Evolutionary conservation across 176 grass and related monocot genomes (phyloP), one percentile per base, ranked within the genome.

Genomic region (Phragmites australis): DNA sequence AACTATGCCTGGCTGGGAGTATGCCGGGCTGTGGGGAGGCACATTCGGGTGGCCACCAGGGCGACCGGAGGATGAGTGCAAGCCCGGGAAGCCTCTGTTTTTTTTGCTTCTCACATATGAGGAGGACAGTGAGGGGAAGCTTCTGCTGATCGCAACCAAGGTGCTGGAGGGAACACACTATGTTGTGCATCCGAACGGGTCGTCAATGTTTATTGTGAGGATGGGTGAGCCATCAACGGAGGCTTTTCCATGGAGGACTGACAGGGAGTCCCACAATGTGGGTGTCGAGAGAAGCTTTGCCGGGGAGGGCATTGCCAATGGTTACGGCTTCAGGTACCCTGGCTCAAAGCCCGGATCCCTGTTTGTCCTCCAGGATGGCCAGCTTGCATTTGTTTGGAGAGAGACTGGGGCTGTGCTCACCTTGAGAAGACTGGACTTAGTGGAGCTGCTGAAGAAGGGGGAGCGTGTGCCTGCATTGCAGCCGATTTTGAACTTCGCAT

Each of bases 131-230:
- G 82, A 86, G 9, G 91, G 87, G 68, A 82, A 74, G 41, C 79
- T 86, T 64, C 68, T 87, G 23, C 85, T 93, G 42, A 88, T 92
- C 27, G 94, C 89, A 6, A 97, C 91, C 52, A 97, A 97, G 80
- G 88, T 97, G 59, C 67, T 97, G 76, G 94, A 97, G 77, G 94
- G 94, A 41, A 90, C 89, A 3, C 92, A 97, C 76, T 90, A 97
- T 83, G 92, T 92, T 8, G 58, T 94, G 45, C 89, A 97, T 72
- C 92, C 94, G 1, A 97, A 97, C 82, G 94, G 91, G 3, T 97
- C 94, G 0, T 84, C 91, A 7, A 97, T 97, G 92, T 97, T 94
- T 58, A 76, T 84, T 0, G 92, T 61, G 18, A 82, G 74, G 66
- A 82, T 90, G 34, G 64, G 65, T 25, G 91, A 92, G 69, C 51